Percentiles rank a stretch among this genome's conserved stretches.
Conservation (phyloP, 139 green algal genomes). For the Desmodesmus armatus region DNA sequence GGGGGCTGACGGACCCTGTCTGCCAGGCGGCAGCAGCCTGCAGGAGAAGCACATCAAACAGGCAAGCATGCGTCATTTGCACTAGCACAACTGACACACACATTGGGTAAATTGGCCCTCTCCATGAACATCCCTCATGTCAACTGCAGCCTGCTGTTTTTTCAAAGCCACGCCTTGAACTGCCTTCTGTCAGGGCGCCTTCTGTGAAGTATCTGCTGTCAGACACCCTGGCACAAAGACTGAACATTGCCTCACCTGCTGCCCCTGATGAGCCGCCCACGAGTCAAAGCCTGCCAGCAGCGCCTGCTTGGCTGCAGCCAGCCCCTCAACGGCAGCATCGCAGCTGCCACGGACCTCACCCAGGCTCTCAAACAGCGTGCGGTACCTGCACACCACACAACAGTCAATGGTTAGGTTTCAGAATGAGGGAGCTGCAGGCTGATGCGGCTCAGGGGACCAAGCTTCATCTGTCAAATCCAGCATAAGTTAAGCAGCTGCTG, state of each 20-base stretch:
- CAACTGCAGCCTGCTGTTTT: too few species aligned
- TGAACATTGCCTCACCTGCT: too few species aligned
- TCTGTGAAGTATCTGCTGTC: neutral
- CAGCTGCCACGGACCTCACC: constrained; percentile 58
- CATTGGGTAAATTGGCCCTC: too few species aligned
- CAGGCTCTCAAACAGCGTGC: constrained; percentile 67
- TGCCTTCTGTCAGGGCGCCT: neutral
- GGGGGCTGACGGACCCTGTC: neutral
- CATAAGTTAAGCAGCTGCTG: too few species aligned
- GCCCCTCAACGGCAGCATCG: constrained; percentile 45
- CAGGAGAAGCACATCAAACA: neutral
- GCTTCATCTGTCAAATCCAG: too few species aligned
- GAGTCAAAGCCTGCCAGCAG: constrained; percentile 74
- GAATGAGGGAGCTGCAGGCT: too few species aligned
- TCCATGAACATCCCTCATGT: too few species aligned
- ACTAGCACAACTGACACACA: neutral
- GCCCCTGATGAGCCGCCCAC: constrained; percentile 55
- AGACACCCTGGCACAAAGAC: too few species aligned
- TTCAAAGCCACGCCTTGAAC: too few species aligned
- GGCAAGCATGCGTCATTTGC: neutral
- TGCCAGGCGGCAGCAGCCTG: neutral
- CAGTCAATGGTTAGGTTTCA: too few species aligned
- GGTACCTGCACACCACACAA: constrained; percentile 50
- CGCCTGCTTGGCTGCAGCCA: constrained; percentile 58
- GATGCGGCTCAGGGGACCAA: too few species aligned